These are phyloP conservation scores for Dactylella cylindrospora DNA, from an alignment of 2,329 filamentous ascomycete species.

Conservation along the genomic window DNA sequence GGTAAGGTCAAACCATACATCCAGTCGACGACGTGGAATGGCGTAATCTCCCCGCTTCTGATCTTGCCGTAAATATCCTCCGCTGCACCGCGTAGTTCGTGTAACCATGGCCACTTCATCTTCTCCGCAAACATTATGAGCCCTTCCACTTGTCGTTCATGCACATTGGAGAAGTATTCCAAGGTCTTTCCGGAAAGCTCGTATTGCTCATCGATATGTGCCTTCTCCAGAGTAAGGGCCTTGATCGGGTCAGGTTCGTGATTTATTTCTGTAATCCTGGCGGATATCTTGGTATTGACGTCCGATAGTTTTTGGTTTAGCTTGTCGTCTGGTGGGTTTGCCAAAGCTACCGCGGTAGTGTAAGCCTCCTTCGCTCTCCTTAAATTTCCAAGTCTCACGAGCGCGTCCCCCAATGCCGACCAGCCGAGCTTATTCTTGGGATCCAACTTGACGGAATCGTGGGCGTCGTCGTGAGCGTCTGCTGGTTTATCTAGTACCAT, in stretches of 20 bases:
- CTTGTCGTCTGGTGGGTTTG: background rate
- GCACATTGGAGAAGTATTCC: slow-evolving; percentile 19
- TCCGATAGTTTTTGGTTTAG: slow-evolving; percentile 11
- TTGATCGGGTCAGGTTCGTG: background rate
- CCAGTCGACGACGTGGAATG: slow-evolving; percentile 29
- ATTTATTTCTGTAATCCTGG: slow-evolving; percentile 8
- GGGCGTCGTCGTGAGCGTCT: slow-evolving; percentile 13
- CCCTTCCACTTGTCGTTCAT: slow-evolving; percentile 37
- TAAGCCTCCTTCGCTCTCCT: slow-evolving; percentile 21
- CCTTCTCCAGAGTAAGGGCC: slow-evolving; percentile 13
- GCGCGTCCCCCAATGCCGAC: slow-evolving; percentile 10
- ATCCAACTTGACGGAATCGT: background rate
- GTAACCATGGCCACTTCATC: slow-evolving; percentile 37
- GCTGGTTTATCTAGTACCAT: slow-evolving; percentile 6
- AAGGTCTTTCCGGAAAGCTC: slow-evolving; percentile 10
- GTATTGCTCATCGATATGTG: slow-evolving; percentile 27
- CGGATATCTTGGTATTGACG: slow-evolving; percentile 2
- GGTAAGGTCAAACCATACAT: slow-evolving; percentile 23
- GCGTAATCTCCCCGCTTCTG: slow-evolving; percentile 9
- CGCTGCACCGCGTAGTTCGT: slow-evolving; percentile 29
- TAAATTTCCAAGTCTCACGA: slow-evolving; percentile 3
- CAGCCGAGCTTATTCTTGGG: slow-evolving; percentile 24
- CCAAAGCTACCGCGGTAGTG: slow-evolving; percentile 8
- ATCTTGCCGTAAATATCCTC: slow-evolving; percentile 38
- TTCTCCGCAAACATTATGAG: slow-evolving; percentile 20